A percentile compares a stretch with the other conserved stretches of the same genome.
These are phyloP conservation scores for Lagenidium sp. DNA, from an alignment of 352 stramenopile species.

Conservation along the genomic window DNA sequence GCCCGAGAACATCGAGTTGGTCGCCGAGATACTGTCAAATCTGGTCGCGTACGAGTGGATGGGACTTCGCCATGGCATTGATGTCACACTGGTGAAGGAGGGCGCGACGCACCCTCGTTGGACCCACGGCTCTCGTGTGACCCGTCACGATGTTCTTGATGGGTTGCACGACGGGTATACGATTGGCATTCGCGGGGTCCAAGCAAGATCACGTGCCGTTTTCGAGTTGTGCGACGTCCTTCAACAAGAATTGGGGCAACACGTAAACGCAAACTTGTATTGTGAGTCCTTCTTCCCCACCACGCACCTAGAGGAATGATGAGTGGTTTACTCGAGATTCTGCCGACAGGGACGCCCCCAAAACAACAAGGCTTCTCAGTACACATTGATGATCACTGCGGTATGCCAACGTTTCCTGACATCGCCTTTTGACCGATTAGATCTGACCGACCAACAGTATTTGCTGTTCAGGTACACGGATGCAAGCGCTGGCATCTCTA, in stretches of 20 bases:
- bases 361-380: slow-evolving; percentile 19
- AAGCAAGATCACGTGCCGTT: slow-evolving; percentile 12
- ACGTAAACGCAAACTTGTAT: slow-evolving; percentile 29
- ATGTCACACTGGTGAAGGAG: slow-evolving; percentile 18
- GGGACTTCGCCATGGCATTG: slow-evolving; percentile 15
- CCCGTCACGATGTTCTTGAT: slow-evolving; percentile 9
- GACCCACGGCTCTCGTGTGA: neutral
- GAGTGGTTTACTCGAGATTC: neutral
- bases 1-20: neutral
- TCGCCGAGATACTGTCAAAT: neutral
- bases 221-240: slow-evolving; percentile 8
- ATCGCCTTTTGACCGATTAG: neutral
- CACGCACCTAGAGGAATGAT: too few relatives aligned
- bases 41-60: neutral
- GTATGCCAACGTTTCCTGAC: slow-evolving; percentile 3
- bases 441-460: too few relatives aligned
- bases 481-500: slow-evolving; percentile 18
- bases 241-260: slow-evolving; percentile 17
- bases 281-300: slow-evolving; percentile 10
- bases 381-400: slow-evolving; percentile 26
- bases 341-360: slow-evolving; percentile 18
- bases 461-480: slow-evolving; percentile 22
- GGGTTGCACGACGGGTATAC: slow-evolving; percentile 15
- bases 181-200: slow-evolving; percentile 20
- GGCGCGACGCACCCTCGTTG: slow-evolving; percentile 12